phyloP scores from a whole-genome alignment of 1,284 basidiomycete species.

The Sanghuangporus sanghuang region DNA sequence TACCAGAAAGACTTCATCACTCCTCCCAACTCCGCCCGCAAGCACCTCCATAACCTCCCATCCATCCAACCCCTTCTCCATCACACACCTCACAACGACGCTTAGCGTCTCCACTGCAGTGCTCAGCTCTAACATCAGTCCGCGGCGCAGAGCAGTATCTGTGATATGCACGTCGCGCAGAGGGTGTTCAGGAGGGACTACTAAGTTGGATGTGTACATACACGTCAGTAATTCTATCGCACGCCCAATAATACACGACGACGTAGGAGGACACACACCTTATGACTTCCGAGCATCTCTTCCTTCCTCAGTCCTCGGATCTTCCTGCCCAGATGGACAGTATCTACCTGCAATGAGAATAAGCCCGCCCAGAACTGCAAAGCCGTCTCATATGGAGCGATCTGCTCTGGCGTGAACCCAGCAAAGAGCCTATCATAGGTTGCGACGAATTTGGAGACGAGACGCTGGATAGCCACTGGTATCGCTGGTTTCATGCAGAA shows the following conservation, averaged over 20 bases:
- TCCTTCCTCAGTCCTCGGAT: slow-evolving; percentile 34
- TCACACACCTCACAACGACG: slow-evolving; percentile 38
- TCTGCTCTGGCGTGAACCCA: slow-evolving; percentile 35
- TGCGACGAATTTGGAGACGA: slow-evolving; percentile 36
- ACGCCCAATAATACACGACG: too few relatives aligned
- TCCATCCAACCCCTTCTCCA: slow-evolving; percentile 52
- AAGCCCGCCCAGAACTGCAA: slow-evolving; percentile 45
- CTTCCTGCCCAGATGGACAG: slow-evolving; percentile 30
- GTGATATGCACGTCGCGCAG: slow-evolving; percentile 39
- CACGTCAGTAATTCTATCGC: background rate
- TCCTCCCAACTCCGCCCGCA: slow-evolving; percentile 50
- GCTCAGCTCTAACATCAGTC: slow-evolving; percentile 34
- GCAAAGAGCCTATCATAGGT: slow-evolving; percentile 41
- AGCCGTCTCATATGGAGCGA: slow-evolving; percentile 31
- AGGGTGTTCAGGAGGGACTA: slow-evolving; percentile 49
- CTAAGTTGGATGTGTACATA: slow-evolving; percentile 24
- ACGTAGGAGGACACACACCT: slow-evolving; percentile 30
- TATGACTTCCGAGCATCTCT: slow-evolving; percentile 35
- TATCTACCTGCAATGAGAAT: slow-evolving; percentile 45
- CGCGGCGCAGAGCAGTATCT: slow-evolving; percentile 30
- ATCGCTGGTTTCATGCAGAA: background rate
- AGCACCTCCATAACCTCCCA: slow-evolving; percentile 69
- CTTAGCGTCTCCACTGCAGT: slow-evolving; percentile 47
- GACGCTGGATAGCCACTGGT: background rate
- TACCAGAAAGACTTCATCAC: slow-evolving; percentile 55